phyloP scores from a whole-genome alignment of 2,329 filamentous ascomycete genomes.

The Alternaria sp. region DNA sequence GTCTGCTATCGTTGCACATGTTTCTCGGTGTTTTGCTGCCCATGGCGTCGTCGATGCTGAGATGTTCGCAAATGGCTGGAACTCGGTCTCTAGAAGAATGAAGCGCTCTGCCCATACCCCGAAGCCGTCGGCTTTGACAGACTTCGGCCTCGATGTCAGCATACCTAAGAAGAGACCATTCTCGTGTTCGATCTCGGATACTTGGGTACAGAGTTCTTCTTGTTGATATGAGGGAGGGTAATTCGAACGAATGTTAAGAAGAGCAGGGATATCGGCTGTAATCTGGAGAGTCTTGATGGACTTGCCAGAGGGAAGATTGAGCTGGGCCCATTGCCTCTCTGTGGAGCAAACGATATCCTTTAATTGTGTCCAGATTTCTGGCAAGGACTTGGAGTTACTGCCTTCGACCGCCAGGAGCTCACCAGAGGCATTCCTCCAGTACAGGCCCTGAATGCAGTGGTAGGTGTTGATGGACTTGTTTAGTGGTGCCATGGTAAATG shows the following conservation, averaged over 20 bases:
- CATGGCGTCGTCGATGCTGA: slow-evolving; percentile 29
- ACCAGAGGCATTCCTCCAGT: slow-evolving; percentile 37
- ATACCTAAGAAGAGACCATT: slow-evolving; percentile 35
- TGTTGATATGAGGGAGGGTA: background rate
- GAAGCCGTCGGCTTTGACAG: slow-evolving; percentile 27
- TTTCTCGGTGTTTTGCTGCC: slow-evolving; percentile 16
- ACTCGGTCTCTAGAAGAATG: slow-evolving; percentile 40
- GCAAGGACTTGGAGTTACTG: slow-evolving; percentile 31
- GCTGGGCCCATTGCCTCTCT: slow-evolving; percentile 19
- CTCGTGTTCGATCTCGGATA: slow-evolving; percentile 33
- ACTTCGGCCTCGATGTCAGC: slow-evolving; percentile 35
- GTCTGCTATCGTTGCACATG: slow-evolving; percentile 24
- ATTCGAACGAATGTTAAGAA: slow-evolving; percentile 26
- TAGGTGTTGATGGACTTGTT: slow-evolving; percentile 43
- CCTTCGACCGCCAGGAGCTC: slow-evolving; percentile 38
- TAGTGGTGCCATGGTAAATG: slow-evolving; percentile 32
- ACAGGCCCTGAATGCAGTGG: slow-evolving; percentile 41
- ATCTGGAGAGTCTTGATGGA: slow-evolving; percentile 34
- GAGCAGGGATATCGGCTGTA: slow-evolving; percentile 24
- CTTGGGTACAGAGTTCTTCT: background rate
- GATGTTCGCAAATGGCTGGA: slow-evolving; percentile 33
- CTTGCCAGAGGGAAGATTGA: slow-evolving; percentile 36
- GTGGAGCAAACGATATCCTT: slow-evolving; percentile 28
- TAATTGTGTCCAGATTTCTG: slow-evolving; percentile 32
- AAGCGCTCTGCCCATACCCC: slow-evolving; percentile 40